These are phyloP conservation scores for Mycena capillaripes DNA, from an alignment of 768 basidiomycete species.

Conservation along the genomic window DNA sequence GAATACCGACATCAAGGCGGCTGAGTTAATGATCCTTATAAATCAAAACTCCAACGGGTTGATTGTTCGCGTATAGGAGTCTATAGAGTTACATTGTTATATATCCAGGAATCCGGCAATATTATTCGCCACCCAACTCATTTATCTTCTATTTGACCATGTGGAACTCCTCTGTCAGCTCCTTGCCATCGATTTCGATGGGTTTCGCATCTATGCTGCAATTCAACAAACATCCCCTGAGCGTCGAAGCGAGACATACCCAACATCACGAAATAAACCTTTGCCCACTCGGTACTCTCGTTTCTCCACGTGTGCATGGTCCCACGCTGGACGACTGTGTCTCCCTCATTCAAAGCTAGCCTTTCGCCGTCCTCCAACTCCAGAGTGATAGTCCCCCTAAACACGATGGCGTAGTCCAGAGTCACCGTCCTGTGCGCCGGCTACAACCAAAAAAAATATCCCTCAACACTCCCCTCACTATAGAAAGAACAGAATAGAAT, in stretches of 20 bases:
- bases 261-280: conserved; percentile 39
- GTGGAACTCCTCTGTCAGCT: conserved; percentile 6
- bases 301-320: conserved; percentile 45
- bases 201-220: conserved; percentile 7
- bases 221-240: neutral
- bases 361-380: conserved; percentile 41
- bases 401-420: conserved; percentile 43
- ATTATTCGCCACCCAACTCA: too few relatives aligned
- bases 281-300: conserved; percentile 41
- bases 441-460: too few relatives aligned
- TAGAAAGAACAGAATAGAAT: neutral
- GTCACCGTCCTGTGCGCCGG: conserved; percentile 40
- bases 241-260: conserved; percentile 11
- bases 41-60: too few relatives aligned
- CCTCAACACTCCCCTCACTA: too few relatives aligned
- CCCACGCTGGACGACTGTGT: conserved; percentile 44
- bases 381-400: conserved; percentile 36
- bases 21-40: too few relatives aligned
- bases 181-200: conserved; percentile 7
- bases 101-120: too few relatives aligned
- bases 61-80: too few relatives aligned
- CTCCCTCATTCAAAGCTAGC: conserved; percentile 38
- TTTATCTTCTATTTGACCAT: neutral
- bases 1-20: too few relatives aligned
- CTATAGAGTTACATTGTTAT: too few relatives aligned